These are phyloP conservation scores for Aspergillus puulaauensis DNA, from an alignment of 2,329 filamentous ascomycete genomes.

Conservation along the genomic window DNA sequence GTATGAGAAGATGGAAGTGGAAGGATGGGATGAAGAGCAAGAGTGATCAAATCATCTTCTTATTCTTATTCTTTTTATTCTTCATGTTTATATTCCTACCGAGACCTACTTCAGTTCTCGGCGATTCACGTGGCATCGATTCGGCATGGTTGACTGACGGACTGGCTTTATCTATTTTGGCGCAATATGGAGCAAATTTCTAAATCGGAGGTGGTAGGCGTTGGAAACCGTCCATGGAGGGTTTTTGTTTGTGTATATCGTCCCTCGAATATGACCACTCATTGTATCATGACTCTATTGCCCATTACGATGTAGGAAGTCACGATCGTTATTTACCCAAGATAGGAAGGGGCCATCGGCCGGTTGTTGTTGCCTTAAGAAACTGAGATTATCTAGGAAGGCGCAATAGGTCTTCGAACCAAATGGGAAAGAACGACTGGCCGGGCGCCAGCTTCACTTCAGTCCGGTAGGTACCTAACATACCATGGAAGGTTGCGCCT, in stretches of 20 bases:
- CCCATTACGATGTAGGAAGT: too few relatives aligned
- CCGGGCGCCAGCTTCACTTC: too few relatives aligned
- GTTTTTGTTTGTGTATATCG: background rate
- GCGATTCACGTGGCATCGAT: background rate
- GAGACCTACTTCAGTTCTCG: background rate
- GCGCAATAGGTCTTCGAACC: too few relatives aligned
- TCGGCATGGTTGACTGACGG: background rate
- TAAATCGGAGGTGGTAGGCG: background rate
- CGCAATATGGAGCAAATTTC: constrained; percentile 5
- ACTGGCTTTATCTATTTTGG: constrained; percentile 10
- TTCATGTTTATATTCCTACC: constrained; percentile 7
- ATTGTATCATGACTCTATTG: background rate
- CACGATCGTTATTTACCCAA: too few relatives aligned
- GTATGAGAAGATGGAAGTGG: constrained; percentile 72
- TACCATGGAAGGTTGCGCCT: too few relatives aligned
- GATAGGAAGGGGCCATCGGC: too few relatives aligned
- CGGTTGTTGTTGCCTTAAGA: too few relatives aligned
- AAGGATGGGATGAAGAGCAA: constrained; percentile 78
- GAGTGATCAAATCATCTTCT: constrained; percentile 48
- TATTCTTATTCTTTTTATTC: constrained; percentile 7
- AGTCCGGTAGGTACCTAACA: too few relatives aligned
- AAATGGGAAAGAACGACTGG: too few relatives aligned
- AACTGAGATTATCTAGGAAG: too few relatives aligned
- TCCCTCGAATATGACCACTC: background rate
- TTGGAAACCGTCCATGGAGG: background rate